phyloP scores from a whole-genome alignment of 2,329 filamentous ascomycete genomes.

The Graphium sp. region DNA sequence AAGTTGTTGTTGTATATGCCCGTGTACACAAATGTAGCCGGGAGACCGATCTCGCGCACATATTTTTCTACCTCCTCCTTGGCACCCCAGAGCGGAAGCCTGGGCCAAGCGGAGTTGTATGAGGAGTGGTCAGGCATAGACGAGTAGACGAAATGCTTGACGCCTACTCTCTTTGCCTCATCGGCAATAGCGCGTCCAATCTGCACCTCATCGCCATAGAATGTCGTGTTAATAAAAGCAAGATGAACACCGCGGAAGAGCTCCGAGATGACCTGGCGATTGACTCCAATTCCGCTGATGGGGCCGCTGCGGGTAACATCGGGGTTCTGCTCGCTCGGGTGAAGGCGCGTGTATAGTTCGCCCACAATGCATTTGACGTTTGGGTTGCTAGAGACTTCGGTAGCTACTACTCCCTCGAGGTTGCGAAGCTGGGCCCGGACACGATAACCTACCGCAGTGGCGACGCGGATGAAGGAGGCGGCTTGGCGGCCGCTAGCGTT shows the following conservation, averaged over 20 bases:
- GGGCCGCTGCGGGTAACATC: slow-evolving; percentile 53
- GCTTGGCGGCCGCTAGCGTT: slow-evolving; percentile 94
- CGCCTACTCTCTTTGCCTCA: slow-evolving; percentile 66
- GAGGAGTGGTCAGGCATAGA: slow-evolving; percentile 91
- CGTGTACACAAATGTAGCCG: slow-evolving; percentile 85
- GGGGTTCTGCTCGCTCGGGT: slow-evolving; percentile 21
- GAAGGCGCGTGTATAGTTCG: slow-evolving; percentile 42
- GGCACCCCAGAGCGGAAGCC: slow-evolving; percentile 75
- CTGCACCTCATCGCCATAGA: slow-evolving; percentile 84
- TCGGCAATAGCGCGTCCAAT: slow-evolving; percentile 82
- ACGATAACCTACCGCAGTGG: slow-evolving; percentile 81
- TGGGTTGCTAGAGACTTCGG: slow-evolving; percentile 66
- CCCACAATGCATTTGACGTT: slow-evolving; percentile 54
- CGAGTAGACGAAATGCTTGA: slow-evolving; percentile 89
- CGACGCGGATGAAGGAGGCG: slow-evolving; percentile 85
- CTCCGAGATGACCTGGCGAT: slow-evolving; percentile 53
- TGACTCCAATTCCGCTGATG: slow-evolving; percentile 49
- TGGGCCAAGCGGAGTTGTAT: slow-evolving; percentile 61
- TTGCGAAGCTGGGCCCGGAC: slow-evolving; percentile 86
- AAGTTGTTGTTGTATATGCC: slow-evolving; percentile 99
- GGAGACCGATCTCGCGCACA: slow-evolving; percentile 63
- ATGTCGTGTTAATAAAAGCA: slow-evolving; percentile 95
- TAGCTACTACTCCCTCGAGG: slow-evolving; percentile 71
- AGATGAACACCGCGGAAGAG: slow-evolving; percentile 74
- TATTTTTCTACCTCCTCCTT: slow-evolving; percentile 93